phyloP scores from a whole-genome alignment of 2,329 filamentous ascomycete species.

The Sporothrix curviconia region DNA sequence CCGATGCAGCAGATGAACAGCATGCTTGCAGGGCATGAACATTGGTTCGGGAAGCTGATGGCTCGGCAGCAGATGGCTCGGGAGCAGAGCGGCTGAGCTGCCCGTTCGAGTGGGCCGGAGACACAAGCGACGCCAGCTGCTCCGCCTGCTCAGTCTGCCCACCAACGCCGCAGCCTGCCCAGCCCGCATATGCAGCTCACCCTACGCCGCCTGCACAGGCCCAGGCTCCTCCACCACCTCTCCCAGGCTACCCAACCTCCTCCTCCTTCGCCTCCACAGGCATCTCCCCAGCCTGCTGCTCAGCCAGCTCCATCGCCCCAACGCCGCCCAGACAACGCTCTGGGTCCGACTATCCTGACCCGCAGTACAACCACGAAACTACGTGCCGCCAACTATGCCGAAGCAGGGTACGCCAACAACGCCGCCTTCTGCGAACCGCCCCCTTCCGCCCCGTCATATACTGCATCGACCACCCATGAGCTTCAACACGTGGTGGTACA shows the following conservation, averaged over 20 bases:
- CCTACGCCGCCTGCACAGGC: too few relatives aligned
- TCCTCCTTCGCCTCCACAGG: too few relatives aligned
- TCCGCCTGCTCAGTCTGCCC: too few relatives aligned
- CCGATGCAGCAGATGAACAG: not conserved
- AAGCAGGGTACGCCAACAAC: not conserved
- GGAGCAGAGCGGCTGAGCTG: not conserved
- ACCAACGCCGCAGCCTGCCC: not conserved
- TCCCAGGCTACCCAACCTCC: too few relatives aligned
- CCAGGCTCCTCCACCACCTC: not conserved
- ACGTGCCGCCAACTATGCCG: not conserved
- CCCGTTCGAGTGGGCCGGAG: not conserved
- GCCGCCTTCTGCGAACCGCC: not conserved
- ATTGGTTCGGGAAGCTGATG: not conserved
- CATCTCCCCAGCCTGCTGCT: too few relatives aligned
- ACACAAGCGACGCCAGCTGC: too few relatives aligned
- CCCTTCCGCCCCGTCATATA: not conserved
- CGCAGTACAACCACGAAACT: not conserved
- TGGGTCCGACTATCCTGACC: too few relatives aligned
- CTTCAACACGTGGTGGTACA: conserved; percentile 33
- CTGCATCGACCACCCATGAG: conserved; percentile 26
- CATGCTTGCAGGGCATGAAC: conserved; percentile 2
- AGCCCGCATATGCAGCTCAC: not conserved
- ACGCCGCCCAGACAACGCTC: too few relatives aligned
- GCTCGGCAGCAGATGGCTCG: too few relatives aligned
- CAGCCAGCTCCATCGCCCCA: not conserved